These are phyloP conservation scores for Austroboletus eburneus DNA, from an alignment of 768 basidiomycete species.

Conservation along the genomic window DNA sequence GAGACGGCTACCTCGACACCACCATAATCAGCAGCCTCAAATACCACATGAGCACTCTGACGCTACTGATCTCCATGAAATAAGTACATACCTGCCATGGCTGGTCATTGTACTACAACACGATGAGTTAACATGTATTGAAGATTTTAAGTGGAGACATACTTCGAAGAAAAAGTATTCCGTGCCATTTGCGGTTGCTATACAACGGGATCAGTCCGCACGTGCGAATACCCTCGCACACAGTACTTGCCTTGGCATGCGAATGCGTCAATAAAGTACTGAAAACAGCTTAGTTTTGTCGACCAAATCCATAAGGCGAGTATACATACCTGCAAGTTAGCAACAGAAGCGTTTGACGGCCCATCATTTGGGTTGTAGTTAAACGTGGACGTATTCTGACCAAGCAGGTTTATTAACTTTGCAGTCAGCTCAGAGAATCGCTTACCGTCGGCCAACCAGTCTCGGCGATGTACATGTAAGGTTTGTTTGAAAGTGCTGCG, in stretches of 20 bases:
- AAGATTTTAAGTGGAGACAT: conserved; percentile 3
- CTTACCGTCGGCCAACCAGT: conserved; percentile 82
- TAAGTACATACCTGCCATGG: conserved; percentile 62
- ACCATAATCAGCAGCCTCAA: conserved; percentile 58
- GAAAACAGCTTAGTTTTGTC: conserved; percentile 6
- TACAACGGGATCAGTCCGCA: conserved; percentile 6
- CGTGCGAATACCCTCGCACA: background rate
- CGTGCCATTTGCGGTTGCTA: conserved; percentile 74
- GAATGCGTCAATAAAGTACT: conserved; percentile 83
- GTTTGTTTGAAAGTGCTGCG: conserved; percentile 56
- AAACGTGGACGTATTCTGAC: conserved; percentile 54
- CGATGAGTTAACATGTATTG: background rate
- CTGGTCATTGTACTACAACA: conserved; percentile 64
- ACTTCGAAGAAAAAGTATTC: conserved; percentile 88
- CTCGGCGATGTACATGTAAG: conserved; percentile 89
- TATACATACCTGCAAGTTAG: conserved; percentile 52
- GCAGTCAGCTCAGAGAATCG: background rate
- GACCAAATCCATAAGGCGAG: background rate
- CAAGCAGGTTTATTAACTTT: conserved; percentile 2
- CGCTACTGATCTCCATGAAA: background rate
- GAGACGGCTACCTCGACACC: conserved; percentile 61
- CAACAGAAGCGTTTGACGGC: conserved; percentile 54
- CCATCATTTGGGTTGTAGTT: conserved; percentile 60
- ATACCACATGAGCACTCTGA: conserved; percentile 11
- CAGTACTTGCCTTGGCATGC: conserved; percentile 50